A percentile compares a stretch with the other conserved stretches of the same genome.
Conservation (phyloP, 352 stramenopile species). For the Globisporangium iwayamae region DNA sequence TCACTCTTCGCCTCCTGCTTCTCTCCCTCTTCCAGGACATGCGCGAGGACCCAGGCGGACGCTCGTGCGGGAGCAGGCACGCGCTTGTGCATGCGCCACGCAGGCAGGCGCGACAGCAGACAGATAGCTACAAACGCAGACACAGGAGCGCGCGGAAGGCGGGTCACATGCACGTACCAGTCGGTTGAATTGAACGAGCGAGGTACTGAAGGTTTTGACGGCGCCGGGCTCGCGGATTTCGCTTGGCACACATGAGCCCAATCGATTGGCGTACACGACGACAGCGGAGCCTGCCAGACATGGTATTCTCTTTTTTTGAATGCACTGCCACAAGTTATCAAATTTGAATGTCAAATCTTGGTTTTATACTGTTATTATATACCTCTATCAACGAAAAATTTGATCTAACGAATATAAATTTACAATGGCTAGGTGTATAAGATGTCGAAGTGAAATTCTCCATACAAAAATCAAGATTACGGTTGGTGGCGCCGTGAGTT, state of each 20-base stretch:
- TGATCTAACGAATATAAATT: background rate
- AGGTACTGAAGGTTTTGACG: slow-evolving; percentile 77
- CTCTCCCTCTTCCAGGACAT: background rate
- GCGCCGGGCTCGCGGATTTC: slow-evolving; percentile 24
- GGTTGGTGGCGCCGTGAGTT: slow-evolving; percentile 13
- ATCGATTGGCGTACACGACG: slow-evolving; percentile 64
- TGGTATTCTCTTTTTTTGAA: background rate
- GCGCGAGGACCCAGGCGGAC: background rate
- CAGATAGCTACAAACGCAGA: background rate
- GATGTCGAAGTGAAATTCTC: background rate
- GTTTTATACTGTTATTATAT: too few relatives aligned
- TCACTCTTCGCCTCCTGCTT: background rate
- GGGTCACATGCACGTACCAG: slow-evolving; percentile 58
- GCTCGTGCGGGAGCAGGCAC: background rate
- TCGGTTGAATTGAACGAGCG: slow-evolving; percentile 87
- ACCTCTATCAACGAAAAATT: background rate
- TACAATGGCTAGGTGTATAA: slow-evolving; percentile 11
- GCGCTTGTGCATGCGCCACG: background rate
- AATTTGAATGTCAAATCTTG: slow-evolving; percentile 1
- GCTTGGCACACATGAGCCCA: slow-evolving; percentile 37
- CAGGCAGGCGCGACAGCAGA: background rate
- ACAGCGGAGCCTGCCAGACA: slow-evolving; percentile 6
- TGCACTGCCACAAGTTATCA: background rate
- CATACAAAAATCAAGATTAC: slow-evolving; percentile 27
- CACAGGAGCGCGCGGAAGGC: background rate